Conservation (phyloP, 2,329 filamentous ascomycete species). For the Diaporthe amygdali region DNA sequence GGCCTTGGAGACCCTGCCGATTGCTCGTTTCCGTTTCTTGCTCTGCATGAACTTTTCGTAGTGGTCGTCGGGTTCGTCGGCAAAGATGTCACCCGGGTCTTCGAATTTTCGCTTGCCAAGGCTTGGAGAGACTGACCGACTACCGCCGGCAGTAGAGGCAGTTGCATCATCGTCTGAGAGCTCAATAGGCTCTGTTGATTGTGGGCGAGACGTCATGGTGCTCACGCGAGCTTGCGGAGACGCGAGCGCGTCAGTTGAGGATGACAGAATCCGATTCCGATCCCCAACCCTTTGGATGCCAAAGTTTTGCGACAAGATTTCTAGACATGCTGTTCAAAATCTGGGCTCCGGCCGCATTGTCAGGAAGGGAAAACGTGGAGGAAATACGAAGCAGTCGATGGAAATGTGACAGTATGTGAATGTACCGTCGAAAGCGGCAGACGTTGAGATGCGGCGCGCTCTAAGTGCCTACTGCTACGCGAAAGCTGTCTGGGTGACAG, state of each 20-base stretch:
- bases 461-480: not conserved
- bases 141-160: constrained; percentile 24
- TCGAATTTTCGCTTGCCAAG: constrained; percentile 13
- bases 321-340: not conserved
- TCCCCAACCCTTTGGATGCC: not conserved
- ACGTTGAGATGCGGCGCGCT: not conserved
- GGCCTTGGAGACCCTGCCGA: constrained; percentile 54
- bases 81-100: constrained; percentile 20
- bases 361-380: not conserved
- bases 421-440: not conserved
- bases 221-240: not conserved
- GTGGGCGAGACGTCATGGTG: constrained; percentile 9
- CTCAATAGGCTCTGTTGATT: not conserved
- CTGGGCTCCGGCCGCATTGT: not conserved
- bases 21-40: constrained; percentile 54
- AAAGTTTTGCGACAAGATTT: not conserved
- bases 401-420: not conserved
- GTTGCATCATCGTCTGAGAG: constrained; percentile 28
- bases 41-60: constrained; percentile 59
- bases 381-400: not conserved
- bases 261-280: not conserved
- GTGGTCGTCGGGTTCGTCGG: constrained; percentile 62
- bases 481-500: not conserved
- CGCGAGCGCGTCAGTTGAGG: not conserved
- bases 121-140: not conserved